Evolutionary conservation across 2,329 filamentous ascomycete genomes (phyloP).

Genomic region (Pyricularia sp.): DNA sequence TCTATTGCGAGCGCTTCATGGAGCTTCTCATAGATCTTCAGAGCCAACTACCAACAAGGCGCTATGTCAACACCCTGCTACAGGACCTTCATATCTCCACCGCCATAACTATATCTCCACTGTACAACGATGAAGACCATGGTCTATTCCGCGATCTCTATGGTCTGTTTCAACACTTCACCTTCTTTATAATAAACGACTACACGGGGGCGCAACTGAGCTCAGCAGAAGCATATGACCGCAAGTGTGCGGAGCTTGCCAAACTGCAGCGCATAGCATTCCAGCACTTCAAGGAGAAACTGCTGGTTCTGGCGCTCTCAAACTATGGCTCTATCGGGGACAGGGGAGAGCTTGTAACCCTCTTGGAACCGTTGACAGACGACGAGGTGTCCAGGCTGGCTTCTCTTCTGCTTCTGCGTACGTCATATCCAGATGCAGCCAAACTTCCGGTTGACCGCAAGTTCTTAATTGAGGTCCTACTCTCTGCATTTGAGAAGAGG

Average conservation of each 20-base stretch:
- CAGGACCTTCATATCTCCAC: constrained; percentile 78
- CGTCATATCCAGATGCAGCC: constrained; percentile 66
- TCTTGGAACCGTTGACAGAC: constrained; percentile 65
- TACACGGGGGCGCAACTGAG: constrained; percentile 73
- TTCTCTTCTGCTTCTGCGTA: constrained; percentile 65
- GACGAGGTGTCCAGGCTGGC: constrained; percentile 65
- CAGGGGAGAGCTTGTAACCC: constrained; percentile 65
- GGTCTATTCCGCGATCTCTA: constrained; percentile 72
- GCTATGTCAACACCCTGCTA: constrained; percentile 84
- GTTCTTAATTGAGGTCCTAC: constrained; percentile 61
- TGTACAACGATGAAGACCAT: constrained; percentile 68
- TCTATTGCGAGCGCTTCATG: constrained; percentile 87
- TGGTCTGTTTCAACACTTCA: constrained; percentile 75
- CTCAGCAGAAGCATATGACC: constrained; percentile 64
- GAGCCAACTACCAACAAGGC: constrained; percentile 85
- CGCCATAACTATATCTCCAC: constrained; percentile 66
- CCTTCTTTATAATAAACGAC: constrained; percentile 83
- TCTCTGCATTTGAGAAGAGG: constrained; percentile 66
- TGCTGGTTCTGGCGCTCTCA: constrained; percentile 83
- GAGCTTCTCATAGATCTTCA: constrained; percentile 86
- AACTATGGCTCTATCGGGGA: constrained; percentile 86
- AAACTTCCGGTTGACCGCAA: constrained; percentile 53
- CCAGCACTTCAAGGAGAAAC: constrained; percentile 78
- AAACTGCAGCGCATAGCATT: constrained; percentile 69
- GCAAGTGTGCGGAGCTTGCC: constrained; percentile 68